Conservation (phyloP, 306 rosid genomes). For the Dryas drummondii region DNA sequence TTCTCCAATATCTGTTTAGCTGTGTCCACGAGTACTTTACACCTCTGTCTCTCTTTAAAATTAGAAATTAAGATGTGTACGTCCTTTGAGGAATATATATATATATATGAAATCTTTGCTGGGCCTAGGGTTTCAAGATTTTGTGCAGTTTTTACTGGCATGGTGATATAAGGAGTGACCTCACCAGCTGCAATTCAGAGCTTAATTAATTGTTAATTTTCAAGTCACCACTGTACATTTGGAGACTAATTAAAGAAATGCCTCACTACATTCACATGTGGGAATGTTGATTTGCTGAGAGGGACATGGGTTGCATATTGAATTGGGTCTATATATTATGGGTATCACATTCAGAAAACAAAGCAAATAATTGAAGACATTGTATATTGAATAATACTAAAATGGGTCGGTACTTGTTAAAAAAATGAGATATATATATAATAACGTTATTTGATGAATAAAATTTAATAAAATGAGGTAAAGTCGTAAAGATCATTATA, state of each 20-base stretch:
- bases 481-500: neutral
- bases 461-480: neutral
- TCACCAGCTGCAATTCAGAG: neutral
- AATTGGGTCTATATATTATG: neutral
- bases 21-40: no score
- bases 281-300: neutral
- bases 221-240: constrained; percentile 16
- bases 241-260: constrained; percentile 18
- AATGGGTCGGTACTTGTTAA: no score
- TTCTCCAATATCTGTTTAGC: neutral
- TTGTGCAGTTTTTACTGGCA: neutral
- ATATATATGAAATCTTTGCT: neutral
- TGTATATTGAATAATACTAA: no score
- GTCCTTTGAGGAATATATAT: neutral
- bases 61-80: neutral
- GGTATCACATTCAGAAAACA: no score
- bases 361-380: no score
- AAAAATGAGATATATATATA: no score
- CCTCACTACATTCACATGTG: constrained; percentile 12
- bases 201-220: neutral
- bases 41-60: neutral
- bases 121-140: constrained; percentile 25
- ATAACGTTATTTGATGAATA: no score
- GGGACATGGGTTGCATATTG: neutral
- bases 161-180: constrained; percentile 28